Evolutionary conservation across 108 stramenopile genomes (phyloP).

Genomic region (Nitzschia putrida): DNA sequence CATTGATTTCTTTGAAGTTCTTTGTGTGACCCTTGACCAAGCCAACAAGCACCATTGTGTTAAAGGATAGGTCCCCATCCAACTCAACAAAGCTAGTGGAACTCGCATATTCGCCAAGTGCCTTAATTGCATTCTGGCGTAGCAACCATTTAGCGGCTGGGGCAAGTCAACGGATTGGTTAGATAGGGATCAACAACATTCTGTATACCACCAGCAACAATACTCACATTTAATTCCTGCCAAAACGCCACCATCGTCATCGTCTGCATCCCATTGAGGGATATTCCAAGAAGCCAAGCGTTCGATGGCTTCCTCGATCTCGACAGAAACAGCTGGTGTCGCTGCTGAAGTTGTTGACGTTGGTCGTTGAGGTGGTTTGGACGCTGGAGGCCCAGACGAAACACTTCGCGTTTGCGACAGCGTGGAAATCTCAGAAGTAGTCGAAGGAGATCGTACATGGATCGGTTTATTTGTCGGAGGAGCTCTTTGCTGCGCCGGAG

Average conservation of each 20-base stretch:
- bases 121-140: slow-evolving; percentile 62
- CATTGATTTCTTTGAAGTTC: slow-evolving; percentile 81
- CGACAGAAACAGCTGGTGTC: slow-evolving; percentile 1
- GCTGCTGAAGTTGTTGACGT: not conserved
- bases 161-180: slow-evolving; percentile 1
- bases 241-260: slow-evolving; percentile 69
- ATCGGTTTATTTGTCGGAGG: not conserved
- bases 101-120: slow-evolving; percentile 49
- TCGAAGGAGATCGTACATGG: not conserved
- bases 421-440: not conserved
- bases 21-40: slow-evolving; percentile 69
- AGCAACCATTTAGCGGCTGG: slow-evolving; percentile 70
- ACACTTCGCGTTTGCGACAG: not conserved
- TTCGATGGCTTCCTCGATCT: slow-evolving; percentile 58
- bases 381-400: not conserved
- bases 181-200: not conserved
- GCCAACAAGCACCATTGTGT: slow-evolving; percentile 50
- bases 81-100: slow-evolving; percentile 16
- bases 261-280: slow-evolving; percentile 66
- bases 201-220: not conserved
- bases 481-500: not conserved
- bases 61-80: slow-evolving; percentile 11
- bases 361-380: slow-evolving; percentile 1
- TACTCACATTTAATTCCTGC: slow-evolving; percentile 73
- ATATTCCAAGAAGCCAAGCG: slow-evolving; percentile 47